phyloP scores from a whole-genome alignment of 768 basidiomycete genomes.

The Kwoniella dendrophila region DNA sequence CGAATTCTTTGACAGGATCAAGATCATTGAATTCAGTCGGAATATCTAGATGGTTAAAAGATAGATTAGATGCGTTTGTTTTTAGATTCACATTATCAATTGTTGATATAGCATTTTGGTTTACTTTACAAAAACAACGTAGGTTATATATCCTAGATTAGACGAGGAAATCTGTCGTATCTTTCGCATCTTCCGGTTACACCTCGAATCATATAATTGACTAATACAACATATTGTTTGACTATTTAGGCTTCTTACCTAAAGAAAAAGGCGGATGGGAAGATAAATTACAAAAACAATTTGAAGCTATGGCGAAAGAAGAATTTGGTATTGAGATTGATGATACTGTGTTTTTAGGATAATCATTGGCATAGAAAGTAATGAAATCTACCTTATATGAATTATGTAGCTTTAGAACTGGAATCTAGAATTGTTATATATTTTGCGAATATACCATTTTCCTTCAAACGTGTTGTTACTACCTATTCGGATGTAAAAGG shows the following conservation, averaged over 20 bases:
- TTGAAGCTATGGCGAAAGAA: constrained; percentile 66
- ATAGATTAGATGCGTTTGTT: constrained; percentile 60
- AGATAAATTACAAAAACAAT: constrained; percentile 73
- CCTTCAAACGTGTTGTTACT: too few species aligned
- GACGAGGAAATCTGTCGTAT: not conserved
- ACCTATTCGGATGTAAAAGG: too few species aligned
- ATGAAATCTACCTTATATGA: not conserved
- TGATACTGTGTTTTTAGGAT: constrained; percentile 61
- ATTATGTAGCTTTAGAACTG: not conserved
- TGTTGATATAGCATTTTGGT: constrained; percentile 74
- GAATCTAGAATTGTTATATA: not conserved
- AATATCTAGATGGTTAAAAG: constrained; percentile 50
- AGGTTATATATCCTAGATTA: constrained; percentile 14
- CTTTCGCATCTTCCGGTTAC: not conserved
- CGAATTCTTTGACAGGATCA: constrained; percentile 63
- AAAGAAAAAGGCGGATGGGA: constrained; percentile 65
- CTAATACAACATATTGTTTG: constrained; percentile 4
- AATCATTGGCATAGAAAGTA: not conserved
- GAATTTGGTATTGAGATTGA: constrained; percentile 77
- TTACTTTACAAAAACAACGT: constrained; percentile 61
- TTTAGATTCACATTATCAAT: constrained; percentile 70
- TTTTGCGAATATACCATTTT: too few species aligned
- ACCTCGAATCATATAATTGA: not conserved
- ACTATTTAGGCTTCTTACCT: constrained; percentile 57
- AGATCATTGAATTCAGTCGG: constrained; percentile 55